Evolutionary conservation across 805 yeast species (phyloP).

Genomic region (Metschnikowia shivogae): DNA sequence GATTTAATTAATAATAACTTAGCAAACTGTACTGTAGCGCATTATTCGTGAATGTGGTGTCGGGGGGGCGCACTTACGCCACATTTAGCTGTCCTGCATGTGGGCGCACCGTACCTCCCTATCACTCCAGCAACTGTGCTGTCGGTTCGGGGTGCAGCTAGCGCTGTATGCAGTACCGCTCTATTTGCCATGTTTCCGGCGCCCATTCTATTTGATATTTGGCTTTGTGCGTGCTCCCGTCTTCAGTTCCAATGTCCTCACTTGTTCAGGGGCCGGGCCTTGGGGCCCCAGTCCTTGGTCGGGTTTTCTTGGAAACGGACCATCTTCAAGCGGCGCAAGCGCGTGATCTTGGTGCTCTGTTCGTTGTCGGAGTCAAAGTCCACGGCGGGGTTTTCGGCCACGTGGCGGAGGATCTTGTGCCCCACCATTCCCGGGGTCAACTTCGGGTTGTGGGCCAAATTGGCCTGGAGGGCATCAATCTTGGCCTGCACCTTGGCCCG

Average conservation of each 20-base stretch:
- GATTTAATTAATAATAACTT: conserved; percentile 5
- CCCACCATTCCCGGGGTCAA: conserved; percentile 46
- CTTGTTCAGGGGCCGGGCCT: conserved; percentile 57
- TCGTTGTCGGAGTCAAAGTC: conserved; percentile 62
- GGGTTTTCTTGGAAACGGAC: conserved; percentile 92
- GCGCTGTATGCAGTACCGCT: no score
- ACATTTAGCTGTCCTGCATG: no score
- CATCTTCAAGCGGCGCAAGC: conserved; percentile 69
- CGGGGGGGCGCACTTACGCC: no score
- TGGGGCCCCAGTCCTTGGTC: conserved; percentile 95
- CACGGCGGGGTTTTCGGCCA: conserved; percentile 32
- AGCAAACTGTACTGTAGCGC: no score
- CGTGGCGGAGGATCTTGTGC: conserved; percentile 47
- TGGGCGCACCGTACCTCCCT: no score
- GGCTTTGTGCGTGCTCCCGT: no score
- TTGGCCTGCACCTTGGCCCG: conserved; percentile 12
- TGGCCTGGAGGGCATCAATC: conserved; percentile 22
- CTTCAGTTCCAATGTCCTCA: not conserved
- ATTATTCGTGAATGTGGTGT: no score
- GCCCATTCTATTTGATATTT: no score
- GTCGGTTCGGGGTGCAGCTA: no score
- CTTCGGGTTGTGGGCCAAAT: conserved; percentile 38
- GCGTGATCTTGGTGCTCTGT: conserved; percentile 52
- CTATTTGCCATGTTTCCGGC: no score
- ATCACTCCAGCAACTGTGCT: no score